Evolutionary conservation across 2,329 filamentous ascomycete genomes (phyloP), one percentile per base, ranked within the genome.

Genomic region (Colletotrichum sp.): DNA sequence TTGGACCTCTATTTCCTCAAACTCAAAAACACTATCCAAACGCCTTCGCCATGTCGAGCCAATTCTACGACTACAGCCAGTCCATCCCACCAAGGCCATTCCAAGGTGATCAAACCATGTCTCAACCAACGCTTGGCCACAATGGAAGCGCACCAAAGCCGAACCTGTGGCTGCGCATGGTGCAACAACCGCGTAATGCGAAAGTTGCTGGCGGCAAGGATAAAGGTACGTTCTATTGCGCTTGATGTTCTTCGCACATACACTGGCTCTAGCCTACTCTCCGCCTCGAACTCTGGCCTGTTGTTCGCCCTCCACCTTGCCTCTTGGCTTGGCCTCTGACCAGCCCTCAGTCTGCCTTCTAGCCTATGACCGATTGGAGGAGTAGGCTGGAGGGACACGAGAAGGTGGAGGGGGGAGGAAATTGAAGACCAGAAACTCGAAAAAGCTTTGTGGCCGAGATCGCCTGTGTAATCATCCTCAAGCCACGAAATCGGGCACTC

Each of bases 171-270:
- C n/a, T 52, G 43, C 43, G 43, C 13, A 34, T 75, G 28, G 12
- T 52, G 3, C 72, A 75, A 38, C 34, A 43, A 3, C 72, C 72
- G 5, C 18, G 26, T 6, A 43, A 68, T 36, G 69, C 55, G 16
- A 75, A 67, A 21, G 64, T 72, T 9, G 69, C 69, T 58, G 89
- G 93, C 78, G 92, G 92, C 78, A 95, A 95, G 83, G 94, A 95
- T 81, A 95, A 95, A 88, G 91, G 93, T 94, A 84, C 69, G 83
- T 60, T 34, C n/a, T 13, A 32, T 70, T 38, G 48, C 15, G 10
- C 15, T n/a, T 60, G 26, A 32, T 60, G 61, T 52, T 72, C 66
- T 32, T 13, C 55, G 28, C 34, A 5, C 6, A 30, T 18, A 58
- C 26, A 26, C 24, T 0, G 28, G 43, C 43, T 0, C 43, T 52